Base-by-base conservation (phyloP, 345 rosid genomes). In the Clarkia xantiana region DNA sequence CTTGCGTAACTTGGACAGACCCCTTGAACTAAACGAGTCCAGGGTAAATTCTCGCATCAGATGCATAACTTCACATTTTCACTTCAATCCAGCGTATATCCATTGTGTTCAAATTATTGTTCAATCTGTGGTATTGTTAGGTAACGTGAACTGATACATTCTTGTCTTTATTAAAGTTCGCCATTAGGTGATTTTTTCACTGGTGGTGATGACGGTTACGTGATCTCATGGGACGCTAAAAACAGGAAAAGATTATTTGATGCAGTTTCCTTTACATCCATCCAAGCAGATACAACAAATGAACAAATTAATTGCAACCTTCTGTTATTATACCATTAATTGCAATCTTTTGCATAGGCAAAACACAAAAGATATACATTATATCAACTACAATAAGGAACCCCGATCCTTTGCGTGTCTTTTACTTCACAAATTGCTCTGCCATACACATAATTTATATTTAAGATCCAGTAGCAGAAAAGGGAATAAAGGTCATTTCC, bases 201-300 rank as follows among this genome's bases (percentile, higher is more conserved):
- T 14, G 94, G 95, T 12, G 95, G 84, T 61, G 76, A 69, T 47
- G 81, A 80, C 53, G 97, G 97, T 16, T 68, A 75, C 39, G 71
- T 82, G 19, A 67, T 52, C 18, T 69, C 65, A 53, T 89, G 97
- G 97, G 75, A 85, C 53, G 73, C 78, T 40, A 70, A 64, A 64
- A 78, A 71, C 49, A 85, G 63, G 69, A 76, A 68, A 78, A 82
- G 76, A 68, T 59, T 80, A 55, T 55, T 57, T 14, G 95, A 89
- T 87, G 95, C 84, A 60, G 53, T 19, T 20, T n/a, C n/a, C n/a
- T n/a, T n/a, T n/a, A n/a, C n/a, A n/a, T n/a, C n/a, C n/a, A n/a
- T n/a, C n/a, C n/a, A n/a, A n/a, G n/a, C n/a, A n/a, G n/a, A n/a
- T n/a, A n/a, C n/a, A n/a, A n/a, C n/a, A n/a, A n/a, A n/a, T n/a